These are phyloP conservation scores for Aspergillus pseudoterreus DNA, from an alignment of 2,329 filamentous ascomycete species.

Conservation along the genomic window DNA sequence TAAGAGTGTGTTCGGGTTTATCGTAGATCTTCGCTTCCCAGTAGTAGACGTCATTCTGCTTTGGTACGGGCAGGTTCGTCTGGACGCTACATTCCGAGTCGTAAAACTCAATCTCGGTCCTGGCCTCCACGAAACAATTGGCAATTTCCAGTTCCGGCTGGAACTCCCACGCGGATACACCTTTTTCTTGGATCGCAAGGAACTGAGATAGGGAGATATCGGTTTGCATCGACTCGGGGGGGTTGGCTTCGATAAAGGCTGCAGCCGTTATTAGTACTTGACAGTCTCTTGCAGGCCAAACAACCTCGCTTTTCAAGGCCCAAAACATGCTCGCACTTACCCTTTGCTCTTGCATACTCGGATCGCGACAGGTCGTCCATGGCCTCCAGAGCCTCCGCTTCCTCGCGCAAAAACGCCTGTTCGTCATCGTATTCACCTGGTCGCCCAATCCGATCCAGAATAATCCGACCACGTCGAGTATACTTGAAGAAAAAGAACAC, in stretches of 20 bases:
- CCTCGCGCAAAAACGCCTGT: conserved; percentile 87
- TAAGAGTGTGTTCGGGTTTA: conserved; percentile 80
- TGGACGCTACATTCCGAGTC: conserved; percentile 97
- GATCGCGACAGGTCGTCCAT: conserved; percentile 92
- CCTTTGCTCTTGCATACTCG: conserved; percentile 93
- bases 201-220: conserved; percentile 98
- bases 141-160: conserved; percentile 98
- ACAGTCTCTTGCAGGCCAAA: neutral
- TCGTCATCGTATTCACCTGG: conserved; percentile 98
- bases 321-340: conserved; percentile 47
- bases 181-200: conserved; percentile 97
- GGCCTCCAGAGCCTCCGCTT: conserved; percentile 87
- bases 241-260: conserved; percentile 94
- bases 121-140: conserved; percentile 94
- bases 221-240: conserved; percentile 89
- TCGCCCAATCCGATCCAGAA: conserved; percentile 86
- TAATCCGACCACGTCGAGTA: conserved; percentile 80
- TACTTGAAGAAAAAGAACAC: conserved; percentile 93
- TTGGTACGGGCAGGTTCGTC: conserved; percentile 93
- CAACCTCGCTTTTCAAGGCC: neutral
- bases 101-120: conserved; percentile 98
- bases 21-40: conserved; percentile 99
- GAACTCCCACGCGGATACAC: conserved; percentile 99
- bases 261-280: neutral
- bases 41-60: conserved; percentile 99